These are phyloP conservation scores for Alectoria sarmentosa DNA, from an alignment of 495 filamentous ascomycete species.

Conservation along the genomic window DNA sequence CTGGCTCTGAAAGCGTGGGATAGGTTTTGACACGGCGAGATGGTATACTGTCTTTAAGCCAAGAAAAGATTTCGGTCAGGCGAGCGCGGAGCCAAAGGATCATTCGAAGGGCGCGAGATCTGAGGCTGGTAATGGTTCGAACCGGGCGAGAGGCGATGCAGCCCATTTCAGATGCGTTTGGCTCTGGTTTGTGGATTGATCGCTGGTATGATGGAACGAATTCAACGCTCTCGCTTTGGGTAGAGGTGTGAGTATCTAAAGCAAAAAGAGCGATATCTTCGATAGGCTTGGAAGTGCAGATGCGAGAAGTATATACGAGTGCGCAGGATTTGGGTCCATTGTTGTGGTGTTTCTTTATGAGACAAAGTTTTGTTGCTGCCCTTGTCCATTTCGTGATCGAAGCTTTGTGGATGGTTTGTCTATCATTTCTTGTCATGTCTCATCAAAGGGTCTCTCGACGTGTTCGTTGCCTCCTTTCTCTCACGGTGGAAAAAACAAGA, in stretches of 20 bases:
- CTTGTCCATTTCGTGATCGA: background rate
- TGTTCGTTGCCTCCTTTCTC: background rate
- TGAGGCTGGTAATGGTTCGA: background rate
- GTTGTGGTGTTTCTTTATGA: background rate
- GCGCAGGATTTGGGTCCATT: background rate
- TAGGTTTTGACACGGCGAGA: background rate
- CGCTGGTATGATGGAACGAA: background rate
- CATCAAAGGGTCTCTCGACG: background rate
- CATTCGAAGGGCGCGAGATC: background rate
- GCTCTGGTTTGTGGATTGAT: background rate
- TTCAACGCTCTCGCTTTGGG: background rate
- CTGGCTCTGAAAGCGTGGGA: background rate
- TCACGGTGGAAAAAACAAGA: background rate
- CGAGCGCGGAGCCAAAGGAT: background rate
- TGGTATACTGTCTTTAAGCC: background rate
- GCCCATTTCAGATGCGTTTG: background rate
- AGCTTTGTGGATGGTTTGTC: background rate
- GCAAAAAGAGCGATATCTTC: background rate
- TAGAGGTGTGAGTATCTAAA: background rate
- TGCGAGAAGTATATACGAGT: background rate
- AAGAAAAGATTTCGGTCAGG: background rate
- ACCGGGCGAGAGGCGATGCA: background rate
- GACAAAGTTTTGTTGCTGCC: background rate
- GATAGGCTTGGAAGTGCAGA: background rate
- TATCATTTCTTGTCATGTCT: background rate